Evolutionary conservation across 2,329 filamentous ascomycete species (phyloP).

Genomic region (Aureobasidium zeae): DNA sequence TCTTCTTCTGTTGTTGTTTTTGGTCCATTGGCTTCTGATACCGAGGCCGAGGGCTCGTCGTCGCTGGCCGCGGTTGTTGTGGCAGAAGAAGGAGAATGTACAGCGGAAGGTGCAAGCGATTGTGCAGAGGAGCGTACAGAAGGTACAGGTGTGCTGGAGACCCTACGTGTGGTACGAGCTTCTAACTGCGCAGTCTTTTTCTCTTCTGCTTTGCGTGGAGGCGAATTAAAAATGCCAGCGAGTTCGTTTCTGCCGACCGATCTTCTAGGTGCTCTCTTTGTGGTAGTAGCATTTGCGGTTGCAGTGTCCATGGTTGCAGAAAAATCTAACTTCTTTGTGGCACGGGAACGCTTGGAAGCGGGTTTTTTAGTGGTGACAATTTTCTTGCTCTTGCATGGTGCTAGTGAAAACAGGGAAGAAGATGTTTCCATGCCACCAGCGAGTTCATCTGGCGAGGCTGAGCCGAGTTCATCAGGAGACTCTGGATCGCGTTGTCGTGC

Average conservation of each 20-base stretch:
- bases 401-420: not conserved
- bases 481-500: not conserved
- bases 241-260: not conserved
- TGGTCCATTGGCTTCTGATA: no score
- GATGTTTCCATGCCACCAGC: not conserved
- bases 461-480: not conserved
- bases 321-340: not conserved
- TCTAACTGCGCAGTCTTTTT: conserved; percentile 6
- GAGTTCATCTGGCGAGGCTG: not conserved
- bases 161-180: no score
- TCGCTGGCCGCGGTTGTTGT: not conserved
- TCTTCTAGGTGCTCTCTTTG: no score
- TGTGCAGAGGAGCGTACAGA: no score
- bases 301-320: not conserved
- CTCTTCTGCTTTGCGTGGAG: not conserved
- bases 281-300: not conserved
- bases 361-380: not conserved
- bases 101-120: not conserved
- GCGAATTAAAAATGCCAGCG: not conserved
- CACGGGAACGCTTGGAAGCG: not conserved
- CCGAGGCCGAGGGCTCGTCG: no score
- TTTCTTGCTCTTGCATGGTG: not conserved
- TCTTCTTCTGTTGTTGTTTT: no score
- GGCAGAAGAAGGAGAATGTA: not conserved
- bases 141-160: not conserved